Base-by-base conservation (phyloP, 306 rosid genomes). In the Castanea crenata region DNA sequence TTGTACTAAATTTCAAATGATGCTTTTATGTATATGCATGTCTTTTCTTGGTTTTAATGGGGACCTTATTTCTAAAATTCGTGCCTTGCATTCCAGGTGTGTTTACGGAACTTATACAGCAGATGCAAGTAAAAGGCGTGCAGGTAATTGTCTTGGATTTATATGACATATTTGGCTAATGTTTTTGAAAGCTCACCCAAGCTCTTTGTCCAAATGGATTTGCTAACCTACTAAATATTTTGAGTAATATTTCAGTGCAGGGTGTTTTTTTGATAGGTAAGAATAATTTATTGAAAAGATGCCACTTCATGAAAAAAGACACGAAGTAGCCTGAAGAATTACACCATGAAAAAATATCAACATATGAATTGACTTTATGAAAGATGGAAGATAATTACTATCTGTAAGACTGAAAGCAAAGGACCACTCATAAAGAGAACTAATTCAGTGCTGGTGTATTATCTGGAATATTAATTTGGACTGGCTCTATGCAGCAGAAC, bases 61-160 rank as follows among this genome's bases (percentile, higher is more conserved):
- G 15, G 49, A 15, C 69, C 69, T 55, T 83, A 44, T 41, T 69
- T 73, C 76, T 18, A 73, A 83, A 56, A 73, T 65, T 76, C 29
- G 38, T 74, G 62, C 54, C 73, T 82, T 82, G 76, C 68, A 69
- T 83, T 78, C 31, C 91, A 95, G 98, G 98, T 69, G 99, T 95
- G 62, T 95, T 95, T 85, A 95, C 98, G 0, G 99, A 95, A 74
- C 99, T 95, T 81, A 89, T 93, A 75, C 99, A 95, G 89, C 99
- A 95, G 90, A 93, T 91, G 94, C 99, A 95, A 88, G 99, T 95
- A 73, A 95, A 93, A 81, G 99, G 98, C 1, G 93, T 95, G 19
- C 99, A 95, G 92, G 99, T 95, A 85, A 63, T 81, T 77, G 74
- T 74, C 35, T 52, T 65, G 34, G 57, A 49, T 41, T n/a, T 56